These are phyloP conservation scores for Climacium dendroides DNA, from an alignment of 225 moss, liverwort and hornwort genomes.

Conservation along the genomic window DNA sequence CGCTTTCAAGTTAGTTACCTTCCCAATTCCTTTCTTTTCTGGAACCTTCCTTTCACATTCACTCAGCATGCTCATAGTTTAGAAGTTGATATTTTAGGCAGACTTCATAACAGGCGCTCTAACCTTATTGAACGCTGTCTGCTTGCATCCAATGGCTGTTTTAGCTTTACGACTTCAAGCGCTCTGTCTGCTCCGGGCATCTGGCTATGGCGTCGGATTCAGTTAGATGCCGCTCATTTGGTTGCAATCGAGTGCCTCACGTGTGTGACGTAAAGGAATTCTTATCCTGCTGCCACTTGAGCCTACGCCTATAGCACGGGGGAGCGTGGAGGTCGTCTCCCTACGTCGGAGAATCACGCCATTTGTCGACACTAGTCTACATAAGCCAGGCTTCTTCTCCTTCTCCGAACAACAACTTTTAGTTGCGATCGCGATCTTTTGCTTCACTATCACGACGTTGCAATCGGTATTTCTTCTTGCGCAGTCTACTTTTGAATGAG, in stretches of 20 bases:
- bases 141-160: background rate
- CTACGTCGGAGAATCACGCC: background rate
- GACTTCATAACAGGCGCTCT: background rate
- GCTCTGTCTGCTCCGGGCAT: background rate
- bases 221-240: background rate
- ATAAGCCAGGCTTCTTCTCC: background rate
- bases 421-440: background rate
- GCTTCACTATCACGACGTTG: background rate
- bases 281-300: constrained; percentile 26
- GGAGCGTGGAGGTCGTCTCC: background rate
- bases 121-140: background rate
- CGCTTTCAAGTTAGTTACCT: no score
- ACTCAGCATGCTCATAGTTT: background rate
- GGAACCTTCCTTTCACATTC: background rate
- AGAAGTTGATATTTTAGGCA: background rate
- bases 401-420: background rate
- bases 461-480: background rate
- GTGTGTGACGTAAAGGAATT: background rate
- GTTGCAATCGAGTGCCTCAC: background rate
- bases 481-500: background rate
- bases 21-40: background rate
- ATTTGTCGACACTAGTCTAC: background rate
- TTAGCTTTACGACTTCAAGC: background rate
- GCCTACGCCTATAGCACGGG: background rate
- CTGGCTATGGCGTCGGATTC: background rate